phyloP scores from a whole-genome alignment of 805 yeast genomes.

The Teunomyces stri region DNA sequence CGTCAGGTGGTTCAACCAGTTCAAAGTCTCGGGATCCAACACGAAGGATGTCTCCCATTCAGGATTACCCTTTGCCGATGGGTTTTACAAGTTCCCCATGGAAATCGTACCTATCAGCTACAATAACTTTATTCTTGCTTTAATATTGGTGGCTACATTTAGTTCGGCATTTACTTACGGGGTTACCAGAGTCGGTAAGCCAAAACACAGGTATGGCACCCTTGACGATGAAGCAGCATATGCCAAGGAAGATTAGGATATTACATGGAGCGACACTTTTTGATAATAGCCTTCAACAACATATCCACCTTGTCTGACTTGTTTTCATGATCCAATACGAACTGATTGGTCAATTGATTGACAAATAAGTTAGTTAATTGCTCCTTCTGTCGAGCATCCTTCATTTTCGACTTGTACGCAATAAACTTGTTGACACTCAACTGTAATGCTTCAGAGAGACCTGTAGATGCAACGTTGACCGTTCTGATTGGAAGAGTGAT shows the following conservation, averaged over 20 bases:
- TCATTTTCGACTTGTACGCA: slow-evolving; percentile 52
- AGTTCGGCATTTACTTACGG: slow-evolving; percentile 19
- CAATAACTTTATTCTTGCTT: slow-evolving; percentile 11
- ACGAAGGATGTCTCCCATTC: slow-evolving; percentile 6
- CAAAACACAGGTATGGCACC: slow-evolving; percentile 6
- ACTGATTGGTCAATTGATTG: slow-evolving; percentile 23
- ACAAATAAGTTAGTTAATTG: slow-evolving; percentile 30
- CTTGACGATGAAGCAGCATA: slow-evolving; percentile 17
- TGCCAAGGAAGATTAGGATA: slow-evolving; percentile 14
- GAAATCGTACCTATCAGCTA: slow-evolving; percentile 27
- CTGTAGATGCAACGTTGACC: slow-evolving; percentile 32
- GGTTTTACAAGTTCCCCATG: slow-evolving; percentile 39
- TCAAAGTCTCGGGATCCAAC: slow-evolving; percentile 12
- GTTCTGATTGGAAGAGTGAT: slow-evolving; percentile 67
- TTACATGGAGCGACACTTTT: slow-evolving; percentile 27
- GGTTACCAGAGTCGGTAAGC: slow-evolving; percentile 7
- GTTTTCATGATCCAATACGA: slow-evolving; percentile 15
- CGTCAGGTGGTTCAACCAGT: slow-evolving; percentile 51
- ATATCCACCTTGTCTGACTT: slow-evolving; percentile 24
- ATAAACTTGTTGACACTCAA: slow-evolving; percentile 67
- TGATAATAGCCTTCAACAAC: slow-evolving; percentile 40
- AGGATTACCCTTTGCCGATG: slow-evolving; percentile 37
- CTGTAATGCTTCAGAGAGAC: slow-evolving; percentile 61
- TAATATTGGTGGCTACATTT: slow-evolving; percentile 21
- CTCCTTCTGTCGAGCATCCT: slow-evolving; percentile 26